phyloP scores from a whole-genome alignment of 257 asterid genomes.

The Nicotiana sylvestris region DNA sequence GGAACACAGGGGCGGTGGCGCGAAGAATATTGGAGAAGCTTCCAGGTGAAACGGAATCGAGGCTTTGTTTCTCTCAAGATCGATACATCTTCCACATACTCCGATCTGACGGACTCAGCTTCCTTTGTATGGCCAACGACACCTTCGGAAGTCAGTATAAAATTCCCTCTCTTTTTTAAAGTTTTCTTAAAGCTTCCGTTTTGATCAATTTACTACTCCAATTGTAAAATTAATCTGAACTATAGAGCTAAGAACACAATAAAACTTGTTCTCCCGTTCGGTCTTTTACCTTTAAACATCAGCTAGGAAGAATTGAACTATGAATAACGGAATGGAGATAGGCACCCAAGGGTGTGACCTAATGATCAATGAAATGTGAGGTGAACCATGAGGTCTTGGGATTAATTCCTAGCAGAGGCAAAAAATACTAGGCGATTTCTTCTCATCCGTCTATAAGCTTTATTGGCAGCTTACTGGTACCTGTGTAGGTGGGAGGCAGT shows the following conservation, averaged over 20 bases:
- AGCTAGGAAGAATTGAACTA: neutral
- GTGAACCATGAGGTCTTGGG: no score
- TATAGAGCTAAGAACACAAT: neutral
- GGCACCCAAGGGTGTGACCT: no score
- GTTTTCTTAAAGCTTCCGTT: neutral
- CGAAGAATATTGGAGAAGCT: conserved; percentile 92
- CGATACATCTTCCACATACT: conserved; percentile 93
- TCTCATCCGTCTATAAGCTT: no score
- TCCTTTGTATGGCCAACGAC: conserved; percentile 98
- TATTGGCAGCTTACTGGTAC: no score
- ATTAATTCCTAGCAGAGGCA: no score
- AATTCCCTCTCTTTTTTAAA: neutral
- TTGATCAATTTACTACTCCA: no score
- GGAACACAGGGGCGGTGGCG: conserved; percentile 87
- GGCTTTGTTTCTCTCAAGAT: conserved; percentile 96
- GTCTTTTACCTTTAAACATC: neutral
- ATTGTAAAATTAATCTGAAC: no score
- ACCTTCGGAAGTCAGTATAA: conserved; percentile 75
- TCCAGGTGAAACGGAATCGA: conserved; percentile 60
- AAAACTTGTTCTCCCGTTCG: neutral
- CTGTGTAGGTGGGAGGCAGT: no score
- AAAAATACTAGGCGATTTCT: no score
- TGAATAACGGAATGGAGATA: neutral
- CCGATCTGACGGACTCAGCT: conserved; percentile 73
- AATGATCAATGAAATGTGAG: no score